Percentiles rank a stretch among this genome's conserved stretches.
Conservation (phyloP, 1,139 yeast species). For the Scheffersomyces segobiensis region DNA sequence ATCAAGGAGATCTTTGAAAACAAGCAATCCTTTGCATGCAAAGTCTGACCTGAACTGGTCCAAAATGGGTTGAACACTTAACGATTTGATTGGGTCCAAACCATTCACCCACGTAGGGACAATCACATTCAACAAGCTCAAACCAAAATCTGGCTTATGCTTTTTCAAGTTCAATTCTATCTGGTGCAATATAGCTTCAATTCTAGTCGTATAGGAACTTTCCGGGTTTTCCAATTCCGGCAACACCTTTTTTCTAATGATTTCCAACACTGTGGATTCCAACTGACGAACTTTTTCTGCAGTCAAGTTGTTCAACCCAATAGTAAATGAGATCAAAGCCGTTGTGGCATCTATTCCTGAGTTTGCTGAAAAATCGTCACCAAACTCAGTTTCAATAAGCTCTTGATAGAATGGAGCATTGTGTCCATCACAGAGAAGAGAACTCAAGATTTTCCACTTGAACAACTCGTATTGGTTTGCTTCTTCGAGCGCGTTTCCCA, state of each 20-base stretch:
- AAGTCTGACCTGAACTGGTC: slow-evolving; percentile 62
- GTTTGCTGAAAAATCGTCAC: slow-evolving; percentile 85
- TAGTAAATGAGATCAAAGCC: slow-evolving; percentile 72
- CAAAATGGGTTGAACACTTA: slow-evolving; percentile 67
- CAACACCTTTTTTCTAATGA: slow-evolving; percentile 35
- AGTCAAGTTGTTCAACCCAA: slow-evolving; percentile 81
- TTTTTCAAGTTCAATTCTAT: slow-evolving; percentile 81
- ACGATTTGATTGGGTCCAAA: slow-evolving; percentile 64
- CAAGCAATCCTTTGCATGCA: slow-evolving; percentile 48
- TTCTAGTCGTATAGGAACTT: slow-evolving; percentile 59
- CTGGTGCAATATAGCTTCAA: slow-evolving; percentile 86
- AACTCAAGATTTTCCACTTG: slow-evolving; percentile 69
- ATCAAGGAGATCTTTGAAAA: slow-evolving; percentile 61
- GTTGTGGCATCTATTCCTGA: slow-evolving; percentile 87
- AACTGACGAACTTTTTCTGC: slow-evolving; percentile 48
- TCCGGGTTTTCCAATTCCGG: slow-evolving; percentile 43
- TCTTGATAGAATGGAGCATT: slow-evolving; percentile 86
- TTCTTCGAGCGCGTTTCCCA: slow-evolving; percentile 70
- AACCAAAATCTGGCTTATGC: slow-evolving; percentile 88
- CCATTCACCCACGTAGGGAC: slow-evolving; percentile 85
- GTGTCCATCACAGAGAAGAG: slow-evolving; percentile 85
- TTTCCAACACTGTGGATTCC: slow-evolving; percentile 44
- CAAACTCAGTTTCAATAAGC: slow-evolving; percentile 80
- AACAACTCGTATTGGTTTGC: slow-evolving; percentile 58
- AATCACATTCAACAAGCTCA: slow-evolving; percentile 70